Evolutionary conservation across 1,284 basidiomycete genomes (phyloP).

Genomic region (Phlebopus sp.): DNA sequence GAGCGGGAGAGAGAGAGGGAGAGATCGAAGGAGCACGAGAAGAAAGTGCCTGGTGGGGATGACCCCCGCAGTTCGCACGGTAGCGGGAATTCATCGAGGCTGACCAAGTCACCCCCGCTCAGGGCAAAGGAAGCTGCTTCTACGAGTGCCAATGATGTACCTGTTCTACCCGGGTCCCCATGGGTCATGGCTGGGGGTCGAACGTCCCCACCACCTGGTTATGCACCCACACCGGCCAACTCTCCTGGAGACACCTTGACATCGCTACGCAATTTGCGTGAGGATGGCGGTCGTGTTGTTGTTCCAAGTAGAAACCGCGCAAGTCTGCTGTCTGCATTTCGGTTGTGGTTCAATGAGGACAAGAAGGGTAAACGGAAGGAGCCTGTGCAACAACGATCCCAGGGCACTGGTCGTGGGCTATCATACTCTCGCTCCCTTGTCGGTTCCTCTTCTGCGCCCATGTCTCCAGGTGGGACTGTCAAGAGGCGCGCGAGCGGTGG

Average conservation of each 20-base stretch:
- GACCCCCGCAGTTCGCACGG: constrained; percentile 63
- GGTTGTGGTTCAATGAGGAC: constrained; percentile 80
- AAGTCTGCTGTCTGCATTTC: constrained; percentile 68
- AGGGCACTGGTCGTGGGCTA: constrained; percentile 26
- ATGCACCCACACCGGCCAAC: constrained; percentile 47
- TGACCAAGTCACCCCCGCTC: constrained; percentile 67
- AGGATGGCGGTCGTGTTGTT: constrained; percentile 32
- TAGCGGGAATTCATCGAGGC: constrained; percentile 51
- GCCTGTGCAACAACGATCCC: constrained; percentile 22
- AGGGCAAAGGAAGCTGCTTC: constrained; percentile 47
- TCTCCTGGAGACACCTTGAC: constrained; percentile 52
- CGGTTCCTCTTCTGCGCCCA: constrained; percentile 11
- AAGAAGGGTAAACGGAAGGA: constrained; percentile 73
- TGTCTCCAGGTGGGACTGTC: constrained; percentile 32
- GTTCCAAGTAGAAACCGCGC: constrained; percentile 55
- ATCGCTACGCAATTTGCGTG: constrained; percentile 54
- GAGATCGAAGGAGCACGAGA: constrained; percentile 41
- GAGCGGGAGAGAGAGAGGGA: constrained; percentile 44
- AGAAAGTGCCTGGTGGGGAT: constrained; percentile 45
- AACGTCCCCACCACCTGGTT: constrained; percentile 36
- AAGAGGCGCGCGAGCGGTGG: constrained; percentile 49
- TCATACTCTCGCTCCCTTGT: constrained; percentile 28
- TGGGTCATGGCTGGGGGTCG: constrained; percentile 61
- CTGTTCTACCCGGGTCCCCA: constrained; percentile 55
- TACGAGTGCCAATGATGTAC: constrained; percentile 47